Evolutionary conservation across 106 monocot species (phyloP), one percentile per base, ranked within the genome.

Genomic region (Vanilla planifolia): DNA sequence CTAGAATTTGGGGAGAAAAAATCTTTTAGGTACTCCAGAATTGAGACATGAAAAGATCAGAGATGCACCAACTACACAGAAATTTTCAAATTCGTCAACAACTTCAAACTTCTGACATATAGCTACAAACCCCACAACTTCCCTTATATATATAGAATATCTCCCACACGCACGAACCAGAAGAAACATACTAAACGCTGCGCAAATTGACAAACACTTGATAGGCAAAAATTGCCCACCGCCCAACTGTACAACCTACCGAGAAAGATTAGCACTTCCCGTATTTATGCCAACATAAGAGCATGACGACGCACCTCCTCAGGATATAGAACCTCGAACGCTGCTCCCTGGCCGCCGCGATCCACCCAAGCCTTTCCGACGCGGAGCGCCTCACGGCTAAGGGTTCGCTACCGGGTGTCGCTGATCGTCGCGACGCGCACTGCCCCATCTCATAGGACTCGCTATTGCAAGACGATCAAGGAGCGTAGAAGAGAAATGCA

Each of bases 311-410:
- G 34, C 77, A 77, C 39, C 61, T 71, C 62, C 71, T 60, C 6
- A 77, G 6, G 55, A 77, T 77, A 62, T 71, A 77, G 29, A 77
- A 50, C 32, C 71, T 67, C 27, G 77, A 67, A 13, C 63, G 60
- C 61, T 67, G 66, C 55, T 66, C 71, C 62, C 66, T 77, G 26
- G 67, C 71, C 55, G 61, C 30, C 11, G 77, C 67, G n/a, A 71
- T 15, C 17, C 71, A 77, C 2, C 77, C 77, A 29, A 6, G 4
- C 44, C 33, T 67, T 56, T 55, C 43, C 30, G 51, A 23, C 8
- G 52, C 32, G 2, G 51, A 39, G 2, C 36, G 37, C 7, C 9
- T 4, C 42, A 13, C 21, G 9, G 19, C 64, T 8, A n/a, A 16
- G 20, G 11, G 3, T 21, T 7, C 41, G 27, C 53, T 23, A 26